Evolutionary conservation across 2,329 filamentous ascomycete genomes (phyloP), one percentile per base, ranked within the genome.

Genomic region (Hymenoscyphus repandus): DNA sequence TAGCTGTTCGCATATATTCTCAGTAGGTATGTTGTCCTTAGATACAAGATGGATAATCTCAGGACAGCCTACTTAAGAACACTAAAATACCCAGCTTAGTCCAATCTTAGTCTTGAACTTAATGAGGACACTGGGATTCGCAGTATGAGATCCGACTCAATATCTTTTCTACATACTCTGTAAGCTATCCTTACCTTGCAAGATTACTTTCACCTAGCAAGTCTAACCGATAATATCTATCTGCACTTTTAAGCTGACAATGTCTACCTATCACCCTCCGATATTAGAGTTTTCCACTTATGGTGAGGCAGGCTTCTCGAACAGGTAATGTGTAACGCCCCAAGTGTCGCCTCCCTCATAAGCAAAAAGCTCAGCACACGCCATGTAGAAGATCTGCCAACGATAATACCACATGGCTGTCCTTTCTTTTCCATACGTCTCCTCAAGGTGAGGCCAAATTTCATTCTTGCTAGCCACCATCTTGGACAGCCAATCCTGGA

Each of bases 351-450:
- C 83, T 12, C 77, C 79, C 34, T 80, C 74, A 64, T 78, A 84
- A 37, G 77, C 79, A 66, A 87, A 88, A 54, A 88, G 65, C 68
- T 87, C 83, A 40, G 82, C 81, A 67, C 83, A 87, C 27, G 83
- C 83, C 75, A 87, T 74, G 64, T 86, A 85, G 58, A 86, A 88
- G 32, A 87, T 78, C 69, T 86, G 80, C 83, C 85, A 88, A 50
- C 83, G 72, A 61, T 85, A 77, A 64, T 78, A 87, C 84, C 82
- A 88, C 48, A 75, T 81, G 42, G 68, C 62, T 1, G 79, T 76
- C 17, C 82, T 72, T 13, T 77, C 72, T 61, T 79, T 75, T 2
- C 83, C 80, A 66, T 87, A 87, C 7, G 82, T 86, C 66, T 82
- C 78, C 40, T 77, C 70, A 48, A 88, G 62, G 60, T 82, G 76